These are phyloP conservation scores for Fusarium verrucosum DNA, from an alignment of 2,329 filamentous ascomycete genomes.

Conservation along the genomic window DNA sequence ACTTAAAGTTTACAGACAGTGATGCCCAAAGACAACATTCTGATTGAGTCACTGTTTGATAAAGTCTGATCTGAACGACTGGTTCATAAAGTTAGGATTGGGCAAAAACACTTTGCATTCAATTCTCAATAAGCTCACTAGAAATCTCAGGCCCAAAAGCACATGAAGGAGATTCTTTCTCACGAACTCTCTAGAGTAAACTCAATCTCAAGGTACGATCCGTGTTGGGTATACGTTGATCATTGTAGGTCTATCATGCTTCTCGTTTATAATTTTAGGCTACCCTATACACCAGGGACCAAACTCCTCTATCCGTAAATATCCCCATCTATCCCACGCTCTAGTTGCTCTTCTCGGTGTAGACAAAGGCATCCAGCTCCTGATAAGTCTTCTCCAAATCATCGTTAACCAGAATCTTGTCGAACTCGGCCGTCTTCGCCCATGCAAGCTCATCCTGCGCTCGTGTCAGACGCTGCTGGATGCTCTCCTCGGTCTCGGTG, in stretches of 20 bases:
- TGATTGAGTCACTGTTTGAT: too few relatives aligned
- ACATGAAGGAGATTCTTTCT: background rate
- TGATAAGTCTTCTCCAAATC: slow-evolving; percentile 61
- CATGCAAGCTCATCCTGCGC: slow-evolving; percentile 80
- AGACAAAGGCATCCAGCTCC: slow-evolving; percentile 62
- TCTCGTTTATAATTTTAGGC: slow-evolving; percentile 10
- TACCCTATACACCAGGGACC: background rate
- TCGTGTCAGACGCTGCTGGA: slow-evolving; percentile 74
- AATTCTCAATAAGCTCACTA: background rate
- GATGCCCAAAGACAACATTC: too few relatives aligned
- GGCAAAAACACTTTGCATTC: background rate
- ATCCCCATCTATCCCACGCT: background rate
- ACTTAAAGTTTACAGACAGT: too few relatives aligned
- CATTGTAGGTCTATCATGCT: slow-evolving; percentile 33
- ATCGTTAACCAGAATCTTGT: slow-evolving; percentile 52
- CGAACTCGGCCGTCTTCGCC: slow-evolving; percentile 67
- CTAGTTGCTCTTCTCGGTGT: slow-evolving; percentile 40
- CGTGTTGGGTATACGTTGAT: slow-evolving; percentile 14
- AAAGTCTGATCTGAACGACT: too few relatives aligned
- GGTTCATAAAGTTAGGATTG: background rate
- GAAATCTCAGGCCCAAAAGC: too few relatives aligned
- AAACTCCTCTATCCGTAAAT: slow-evolving; percentile 18
- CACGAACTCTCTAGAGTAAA: background rate
- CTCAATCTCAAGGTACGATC: background rate
- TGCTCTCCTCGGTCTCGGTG: slow-evolving; percentile 78